Evolutionary conservation across 2,329 filamentous ascomycete species (phyloP).

Genomic region (Colletotrichum aenigma): DNA sequence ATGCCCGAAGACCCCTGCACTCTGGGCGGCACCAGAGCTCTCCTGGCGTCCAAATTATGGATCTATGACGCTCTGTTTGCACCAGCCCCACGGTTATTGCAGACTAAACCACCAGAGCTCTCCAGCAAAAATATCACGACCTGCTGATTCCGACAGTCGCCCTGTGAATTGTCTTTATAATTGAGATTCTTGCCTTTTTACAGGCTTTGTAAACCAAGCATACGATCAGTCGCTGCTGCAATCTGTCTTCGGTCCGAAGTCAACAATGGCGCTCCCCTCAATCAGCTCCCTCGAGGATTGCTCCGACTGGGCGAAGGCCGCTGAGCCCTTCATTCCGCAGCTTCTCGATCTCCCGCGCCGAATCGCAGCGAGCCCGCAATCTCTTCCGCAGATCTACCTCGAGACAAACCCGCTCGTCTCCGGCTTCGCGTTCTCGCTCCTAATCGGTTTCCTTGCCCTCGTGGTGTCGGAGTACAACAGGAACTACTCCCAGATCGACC

Average conservation of each 20-base stretch:
- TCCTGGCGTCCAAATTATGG: background rate
- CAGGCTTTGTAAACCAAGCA: background rate
- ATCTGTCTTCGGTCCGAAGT: background rate
- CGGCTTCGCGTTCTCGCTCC: slow-evolving; percentile 73
- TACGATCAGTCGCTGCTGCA: background rate
- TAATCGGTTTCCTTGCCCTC: slow-evolving; percentile 74
- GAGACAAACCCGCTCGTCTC: slow-evolving; percentile 86
- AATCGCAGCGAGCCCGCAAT: slow-evolving; percentile 63
- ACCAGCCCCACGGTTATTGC: background rate
- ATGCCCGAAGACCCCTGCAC: slow-evolving; percentile 4
- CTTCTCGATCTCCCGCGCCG: slow-evolving; percentile 72
- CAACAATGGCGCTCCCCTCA: slow-evolving; percentile 71
- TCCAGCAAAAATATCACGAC: background rate
- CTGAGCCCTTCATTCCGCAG: slow-evolving; percentile 76
- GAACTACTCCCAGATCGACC: slow-evolving; percentile 97
- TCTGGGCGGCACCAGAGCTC: background rate
- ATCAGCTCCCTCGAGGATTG: slow-evolving; percentile 75
- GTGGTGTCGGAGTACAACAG: slow-evolving; percentile 82
- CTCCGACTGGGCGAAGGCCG: slow-evolving; percentile 74
- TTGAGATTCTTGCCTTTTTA: background rate
- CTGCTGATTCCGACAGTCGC: background rate
- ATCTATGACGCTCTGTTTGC: slow-evolving; percentile 17
- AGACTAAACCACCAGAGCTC: background rate
- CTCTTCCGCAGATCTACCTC: slow-evolving; percentile 74
- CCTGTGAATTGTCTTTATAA: background rate